Evolutionary conservation across 2,329 filamentous ascomycete species (phyloP), one percentile per base, ranked within the genome.

Genomic region (Daldinia sp.): DNA sequence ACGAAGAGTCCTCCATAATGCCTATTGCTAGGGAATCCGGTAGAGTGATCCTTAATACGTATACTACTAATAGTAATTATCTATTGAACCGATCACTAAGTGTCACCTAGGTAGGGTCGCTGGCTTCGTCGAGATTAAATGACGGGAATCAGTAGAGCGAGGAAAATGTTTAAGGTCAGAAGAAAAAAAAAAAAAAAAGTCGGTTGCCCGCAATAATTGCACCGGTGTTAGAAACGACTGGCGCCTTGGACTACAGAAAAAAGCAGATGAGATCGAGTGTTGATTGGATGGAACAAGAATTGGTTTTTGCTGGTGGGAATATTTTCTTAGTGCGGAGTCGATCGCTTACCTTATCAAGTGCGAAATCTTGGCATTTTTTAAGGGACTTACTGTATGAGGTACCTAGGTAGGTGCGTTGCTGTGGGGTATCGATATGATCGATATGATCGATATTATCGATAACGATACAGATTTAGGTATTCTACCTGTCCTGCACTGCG

Each of bases 1-100:
- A 77, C 72, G 82, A 81, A 63, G 81, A 78, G 60, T 84, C 82
- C 70, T 79, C 79, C 83, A 85, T 85, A 51, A 64, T 77, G 64
- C 48, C 56, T 15, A 44, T 37, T 30, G 4, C n/a, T 35, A 30
- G 12, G 7, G 10, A 20, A 42, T n/a, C 35, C n/a, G 20, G 20
- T 12, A 26, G 23, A 42, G 30, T 15, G 20, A 28, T 41, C 6
- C 20, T 37, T n/a, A 3, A 13, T 35, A 2, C 18, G 12, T 20
- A 6, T 15, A 15, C 42, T 46, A 12, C 10, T 15, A n/a, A 10
- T 33, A 33, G 5, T 30, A 30, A 20, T 41, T 44, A 44, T 30
- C 54, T 57, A 44, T 42, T 39, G 6, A 44, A 12, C 33, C 54
- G 54, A 57, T 10, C 9, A 18, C 23, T 9, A 9, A 39, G 1